Conservation (phyloP, 1,139 yeast species). For the Saccharomyces hybrid region DNA sequence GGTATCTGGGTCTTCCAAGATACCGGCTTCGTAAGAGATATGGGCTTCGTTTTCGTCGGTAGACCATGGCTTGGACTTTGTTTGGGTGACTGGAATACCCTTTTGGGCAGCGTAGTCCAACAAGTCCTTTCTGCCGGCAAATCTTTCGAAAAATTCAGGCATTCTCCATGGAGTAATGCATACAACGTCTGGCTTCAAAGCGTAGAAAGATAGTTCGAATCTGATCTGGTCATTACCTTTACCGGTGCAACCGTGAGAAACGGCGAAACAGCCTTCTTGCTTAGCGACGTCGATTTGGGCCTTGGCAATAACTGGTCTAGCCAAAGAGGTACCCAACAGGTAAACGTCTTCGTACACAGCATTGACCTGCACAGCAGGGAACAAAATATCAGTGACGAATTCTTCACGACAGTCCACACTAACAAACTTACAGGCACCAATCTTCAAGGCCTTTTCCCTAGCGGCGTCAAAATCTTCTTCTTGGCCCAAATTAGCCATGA, state of each 20-base stretch:
- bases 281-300: slow-evolving; percentile 97
- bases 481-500: slow-evolving; percentile 96
- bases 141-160: slow-evolving; percentile 87
- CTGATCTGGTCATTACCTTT: slow-evolving; percentile 99
- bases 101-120: slow-evolving; percentile 88
- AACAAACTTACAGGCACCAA: slow-evolving; percentile 94
- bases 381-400: slow-evolving; percentile 82
- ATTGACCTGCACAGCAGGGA: slow-evolving; percentile 94
- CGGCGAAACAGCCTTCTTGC: slow-evolving; percentile 96
- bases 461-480: slow-evolving; percentile 99
- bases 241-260: slow-evolving; percentile 98
- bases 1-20: slow-evolving; percentile 93
- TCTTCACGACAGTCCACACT: slow-evolving; percentile 91
- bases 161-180: slow-evolving; percentile 99
- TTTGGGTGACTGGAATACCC: slow-evolving; percentile 90
- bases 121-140: slow-evolving; percentile 95
- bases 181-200: slow-evolving; percentile 91
- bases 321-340: slow-evolving; percentile 91
- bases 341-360: slow-evolving; percentile 97
- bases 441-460: slow-evolving; percentile 87
- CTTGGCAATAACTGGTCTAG: slow-evolving; percentile 97
- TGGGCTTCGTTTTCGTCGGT: slow-evolving; percentile 99
- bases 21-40: slow-evolving; percentile 97
- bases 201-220: slow-evolving; percentile 93
- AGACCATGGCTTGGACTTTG: slow-evolving; percentile 98